Conservation (phyloP, 164 flowering plant genomes). For the Litsea cubeba region DNA sequence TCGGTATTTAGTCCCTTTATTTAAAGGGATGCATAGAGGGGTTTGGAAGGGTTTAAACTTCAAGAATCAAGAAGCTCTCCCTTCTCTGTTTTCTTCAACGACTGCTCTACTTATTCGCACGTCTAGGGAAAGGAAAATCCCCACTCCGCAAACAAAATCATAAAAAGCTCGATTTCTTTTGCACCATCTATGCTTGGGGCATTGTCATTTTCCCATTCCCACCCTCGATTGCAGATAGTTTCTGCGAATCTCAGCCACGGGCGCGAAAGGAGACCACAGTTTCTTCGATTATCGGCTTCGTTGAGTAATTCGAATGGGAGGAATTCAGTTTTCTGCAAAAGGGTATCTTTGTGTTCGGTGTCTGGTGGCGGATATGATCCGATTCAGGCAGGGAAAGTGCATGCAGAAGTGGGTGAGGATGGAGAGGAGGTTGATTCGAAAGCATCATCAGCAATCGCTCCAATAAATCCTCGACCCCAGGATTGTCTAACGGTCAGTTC, state of each 20-base stretch:
- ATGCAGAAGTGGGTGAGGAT: constrained; percentile 16
- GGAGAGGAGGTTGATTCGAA: constrained; percentile 41
- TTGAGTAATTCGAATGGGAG: constrained; percentile 28
- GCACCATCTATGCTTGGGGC: constrained; percentile 36
- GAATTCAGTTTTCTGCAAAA: constrained; percentile 20
- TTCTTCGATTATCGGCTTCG: constrained; percentile 32
- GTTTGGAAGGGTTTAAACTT: too few species aligned
- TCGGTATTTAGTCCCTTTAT: too few species aligned
- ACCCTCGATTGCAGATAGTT: constrained; percentile 10
- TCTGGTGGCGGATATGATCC: constrained; percentile 44
- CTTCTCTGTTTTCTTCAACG: too few species aligned
- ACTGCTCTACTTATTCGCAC: too few species aligned
- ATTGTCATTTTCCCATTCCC: constrained; percentile 29
- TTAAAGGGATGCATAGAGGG: too few species aligned
- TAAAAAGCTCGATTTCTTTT: too few species aligned
- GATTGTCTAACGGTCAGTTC: constrained; percentile 67
- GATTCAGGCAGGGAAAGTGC: constrained; percentile 29
- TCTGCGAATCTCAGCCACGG: constrained; percentile 18
- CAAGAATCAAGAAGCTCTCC: too few species aligned
- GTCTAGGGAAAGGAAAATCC: too few species aligned
- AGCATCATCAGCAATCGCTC: constrained; percentile 58
- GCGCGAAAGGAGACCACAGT: constrained; percentile 20
- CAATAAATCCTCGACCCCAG: constrained; percentile 62
- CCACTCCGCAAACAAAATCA: too few species aligned
- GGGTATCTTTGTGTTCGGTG: constrained; percentile 67